Base-by-base conservation (phyloP, 2,329 filamentous ascomycete genomes). In the Pseudopyrenochaeta lycopersici region DNA sequence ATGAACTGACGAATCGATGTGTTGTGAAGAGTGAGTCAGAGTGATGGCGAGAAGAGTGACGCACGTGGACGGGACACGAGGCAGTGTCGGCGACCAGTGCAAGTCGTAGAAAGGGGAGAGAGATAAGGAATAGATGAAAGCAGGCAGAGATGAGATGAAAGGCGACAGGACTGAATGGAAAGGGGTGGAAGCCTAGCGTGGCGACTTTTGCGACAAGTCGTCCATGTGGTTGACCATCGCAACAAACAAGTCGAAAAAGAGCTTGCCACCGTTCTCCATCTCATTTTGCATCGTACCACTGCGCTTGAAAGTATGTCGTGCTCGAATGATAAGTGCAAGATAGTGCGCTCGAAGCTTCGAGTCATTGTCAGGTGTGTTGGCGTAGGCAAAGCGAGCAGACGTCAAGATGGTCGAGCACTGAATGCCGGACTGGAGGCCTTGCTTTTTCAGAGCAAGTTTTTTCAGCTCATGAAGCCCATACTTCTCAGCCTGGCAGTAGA, bases 211-310 rank as follows among this genome's bases (percentile, higher is more conserved):
- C 18, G 69, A 58, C 38, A 75, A 47, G 47, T 75, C 73, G 51
- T 75, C 73, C 71, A 96, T 90, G 72, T 96, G 91, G 74, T 97
- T 96, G 78, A 90, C 92, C 78, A 97, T 86, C 15, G 93, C 92
- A 45, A 97, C 93, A 74, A 97, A 97, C 39, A 97, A 82, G 72
- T 97, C 93, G 73, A 97, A 97, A 80, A 96, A 97, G 54, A 96
- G 82, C 70, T 90, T 90, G 48, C 91, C 91, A 23, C 93, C 93
- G 57, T 87, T 86, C 75, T 90, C 90, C 92, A 97, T 97, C 80
- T 97, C 92, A 64, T 91, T 86, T 78, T 97, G 93, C 92, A 97
- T 96, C 3, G 92, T 97, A 49, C 92, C 92, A 76, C 92, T 96
- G 49, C 91, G 85, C 82, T 96, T 97, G 79, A 97, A 97, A 2